Evolutionary conservation across 1,284 basidiomycete genomes (phyloP).

Genomic region (Cryptococcus amylolentus): DNA sequence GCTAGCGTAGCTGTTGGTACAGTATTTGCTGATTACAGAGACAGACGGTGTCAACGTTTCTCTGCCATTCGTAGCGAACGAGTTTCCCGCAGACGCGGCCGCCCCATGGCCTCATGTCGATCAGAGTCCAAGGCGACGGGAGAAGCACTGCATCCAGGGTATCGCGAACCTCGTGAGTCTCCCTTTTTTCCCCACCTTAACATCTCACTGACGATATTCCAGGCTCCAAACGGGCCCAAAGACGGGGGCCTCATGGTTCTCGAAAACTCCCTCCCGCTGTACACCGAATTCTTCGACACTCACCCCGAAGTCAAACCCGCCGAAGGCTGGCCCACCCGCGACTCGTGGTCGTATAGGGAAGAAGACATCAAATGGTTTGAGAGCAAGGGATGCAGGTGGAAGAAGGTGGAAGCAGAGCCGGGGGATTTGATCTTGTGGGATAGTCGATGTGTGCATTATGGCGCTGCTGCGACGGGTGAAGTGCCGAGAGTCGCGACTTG

Average conservation of each 20-base stretch:
- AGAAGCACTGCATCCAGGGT: constrained; percentile 47
- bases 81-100: constrained; percentile 17
- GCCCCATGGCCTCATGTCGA: constrained; percentile 48
- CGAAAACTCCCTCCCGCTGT: constrained; percentile 14
- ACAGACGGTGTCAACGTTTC: constrained; percentile 45
- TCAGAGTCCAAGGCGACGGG: constrained; percentile 42
- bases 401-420: constrained; percentile 26
- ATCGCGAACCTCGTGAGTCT: constrained; percentile 47
- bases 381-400: constrained; percentile 32
- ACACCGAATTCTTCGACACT: constrained; percentile 32
- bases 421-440: constrained; percentile 36
- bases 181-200: constrained; percentile 37
- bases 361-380: constrained; percentile 32
- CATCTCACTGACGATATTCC: constrained; percentile 43
- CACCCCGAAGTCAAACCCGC: constrained; percentile 33
- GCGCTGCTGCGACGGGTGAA: constrained; percentile 14
- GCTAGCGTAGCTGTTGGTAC: constrained; percentile 42
- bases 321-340: constrained; percentile 38
- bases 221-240: constrained; percentile 31
- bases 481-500: constrained; percentile 37
- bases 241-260: constrained; percentile 51
- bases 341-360: constrained; percentile 42
- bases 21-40: constrained; percentile 46
- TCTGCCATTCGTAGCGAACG: constrained; percentile 34
- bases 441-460: constrained; percentile 20